Base-by-base conservation (phyloP, 1,284 basidiomycete species). In the Ustilago trichophora region DNA sequence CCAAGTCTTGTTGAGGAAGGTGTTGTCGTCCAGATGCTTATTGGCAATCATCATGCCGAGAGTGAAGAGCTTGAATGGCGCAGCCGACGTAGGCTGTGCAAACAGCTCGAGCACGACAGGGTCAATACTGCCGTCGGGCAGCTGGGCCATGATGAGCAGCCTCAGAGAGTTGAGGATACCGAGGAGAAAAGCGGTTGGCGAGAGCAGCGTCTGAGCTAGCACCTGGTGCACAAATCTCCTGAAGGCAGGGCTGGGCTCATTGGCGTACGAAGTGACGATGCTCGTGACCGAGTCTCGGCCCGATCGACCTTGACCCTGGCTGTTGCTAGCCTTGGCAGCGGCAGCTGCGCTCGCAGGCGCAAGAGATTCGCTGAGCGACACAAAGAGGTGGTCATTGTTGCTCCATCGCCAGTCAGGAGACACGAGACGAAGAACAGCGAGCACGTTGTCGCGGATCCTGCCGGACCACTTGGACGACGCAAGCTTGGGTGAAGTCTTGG, bases 1-100 rank as follows among this genome's bases (percentile, higher is more conserved):
- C 79, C 79, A 80, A 5, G 79, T 80, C 65, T 77, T 78, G 68
- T 80, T 80, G 47, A 77, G 63, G 58, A 80, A 80, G 3, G 79
- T 80, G 60, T 80, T 78, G 60, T 80, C 79, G 41, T 80, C 79
- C n/a, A 80, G 43, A 41, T 78, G 76, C 65, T 80, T 80, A 65
- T 80, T 80, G 45, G 77, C 75, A 15, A 80, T 75, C 79, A 80
- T 80, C 57, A 75, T 66, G 43, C 79, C 76, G 15, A 65, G 42
- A 2, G 76, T 76, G 34, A 80, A 72, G 13, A 80, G 59, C 67
- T 80, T 80, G 70, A 80, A 80, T 0, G 78, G 69, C 26, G 70
- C 75, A 2, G 73, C 66, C 15, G 78, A 72, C 1, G 70, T 72
- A n/a, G 76, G 78, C 38, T 75, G 72, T 4, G 78, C 74, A 46